phyloP scores from a whole-genome alignment of 2,329 filamentous ascomycete species.

The Ceratocystis lukuohia region DNA sequence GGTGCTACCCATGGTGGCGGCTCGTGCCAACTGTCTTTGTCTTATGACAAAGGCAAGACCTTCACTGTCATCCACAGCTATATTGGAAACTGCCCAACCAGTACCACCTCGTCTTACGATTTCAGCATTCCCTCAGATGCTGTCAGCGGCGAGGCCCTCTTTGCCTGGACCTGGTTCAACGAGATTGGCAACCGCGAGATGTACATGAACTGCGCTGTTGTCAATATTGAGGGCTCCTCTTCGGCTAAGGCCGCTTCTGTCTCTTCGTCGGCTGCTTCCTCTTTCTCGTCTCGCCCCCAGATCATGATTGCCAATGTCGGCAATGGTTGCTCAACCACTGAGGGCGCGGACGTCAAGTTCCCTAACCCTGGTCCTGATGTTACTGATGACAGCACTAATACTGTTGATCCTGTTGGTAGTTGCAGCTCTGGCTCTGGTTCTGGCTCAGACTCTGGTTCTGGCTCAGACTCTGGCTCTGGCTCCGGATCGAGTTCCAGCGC shows the following conservation, averaged over 20 bases:
- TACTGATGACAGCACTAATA: conserved; percentile 27
- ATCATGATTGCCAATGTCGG: conserved; percentile 60
- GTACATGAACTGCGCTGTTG: conserved; percentile 74
- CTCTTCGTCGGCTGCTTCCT: conserved; percentile 21
- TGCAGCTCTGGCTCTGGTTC: conserved; percentile 25
- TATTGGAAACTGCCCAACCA: conserved; percentile 40
- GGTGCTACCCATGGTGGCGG: conserved; percentile 54
- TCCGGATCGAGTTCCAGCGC: background rate
- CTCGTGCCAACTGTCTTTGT: conserved; percentile 63
- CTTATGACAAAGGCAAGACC: conserved; percentile 55
- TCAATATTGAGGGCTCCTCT: conserved; percentile 41
- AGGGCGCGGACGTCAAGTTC: conserved; percentile 47
- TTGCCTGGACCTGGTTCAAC: conserved; percentile 72
- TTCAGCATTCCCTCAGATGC: conserved; percentile 55
- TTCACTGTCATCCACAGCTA: conserved; percentile 55
- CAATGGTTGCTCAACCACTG: conserved; percentile 45
- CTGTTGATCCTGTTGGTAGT: conserved; percentile 27
- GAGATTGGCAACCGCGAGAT: conserved; percentile 64
- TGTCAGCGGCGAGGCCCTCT: conserved; percentile 46
- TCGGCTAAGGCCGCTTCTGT: conserved; percentile 18
- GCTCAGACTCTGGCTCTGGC: conserved; percentile 12
- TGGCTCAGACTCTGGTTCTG: conserved; percentile 17
- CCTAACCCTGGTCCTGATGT: conserved; percentile 51
- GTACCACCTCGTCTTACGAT: conserved; percentile 37
- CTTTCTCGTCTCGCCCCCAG: conserved; percentile 45